A percentile compares a stretch with the other conserved stretches of the same genome.
Evolutionary conservation across 1,139 yeast genomes (phyloP).

Genomic region (Yamadazyma aaseri): DNA sequence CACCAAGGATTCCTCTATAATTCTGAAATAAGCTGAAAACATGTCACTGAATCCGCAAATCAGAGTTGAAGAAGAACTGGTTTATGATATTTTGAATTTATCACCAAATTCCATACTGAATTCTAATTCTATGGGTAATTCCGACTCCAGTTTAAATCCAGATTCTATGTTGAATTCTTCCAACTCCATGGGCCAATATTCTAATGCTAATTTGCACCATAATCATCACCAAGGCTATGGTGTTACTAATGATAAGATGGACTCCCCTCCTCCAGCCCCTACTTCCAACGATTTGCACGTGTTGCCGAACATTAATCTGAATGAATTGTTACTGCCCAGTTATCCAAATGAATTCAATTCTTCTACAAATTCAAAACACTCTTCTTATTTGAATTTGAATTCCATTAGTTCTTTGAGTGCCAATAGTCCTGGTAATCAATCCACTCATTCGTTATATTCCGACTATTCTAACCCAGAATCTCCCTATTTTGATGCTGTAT

Average conservation of each 20-base stretch:
- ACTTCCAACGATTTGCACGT: constrained; percentile 13
- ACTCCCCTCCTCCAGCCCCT: constrained; percentile 19
- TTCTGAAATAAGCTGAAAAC: too few relatives aligned
- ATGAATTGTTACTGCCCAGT: constrained; percentile 13
- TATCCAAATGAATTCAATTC: constrained; percentile 2
- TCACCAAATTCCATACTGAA: constrained; percentile 17
- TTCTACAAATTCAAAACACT: background rate
- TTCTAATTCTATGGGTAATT: background rate
- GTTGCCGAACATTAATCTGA: constrained; percentile 10
- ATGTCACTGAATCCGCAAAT: constrained; percentile 8
- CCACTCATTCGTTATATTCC: constrained; percentile 60
- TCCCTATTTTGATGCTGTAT: constrained; percentile 41
- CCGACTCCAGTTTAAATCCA: too few relatives aligned
- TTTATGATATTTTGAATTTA: constrained; percentile 24
- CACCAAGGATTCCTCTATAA: too few relatives aligned
- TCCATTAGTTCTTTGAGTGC: constrained; percentile 67
- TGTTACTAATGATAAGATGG: constrained; percentile 3
- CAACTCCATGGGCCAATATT: too few relatives aligned
- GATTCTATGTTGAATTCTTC: too few relatives aligned
- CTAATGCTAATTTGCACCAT: too few relatives aligned
- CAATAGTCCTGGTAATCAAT: constrained; percentile 94
- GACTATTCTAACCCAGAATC: constrained; percentile 41
- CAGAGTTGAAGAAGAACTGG: constrained; percentile 21
- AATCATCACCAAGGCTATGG: too few relatives aligned
- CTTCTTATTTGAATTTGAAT: constrained; percentile 7